Conservation (phyloP, 768 basidiomycete genomes). For the Holtermanniella nyarrowii region DNA sequence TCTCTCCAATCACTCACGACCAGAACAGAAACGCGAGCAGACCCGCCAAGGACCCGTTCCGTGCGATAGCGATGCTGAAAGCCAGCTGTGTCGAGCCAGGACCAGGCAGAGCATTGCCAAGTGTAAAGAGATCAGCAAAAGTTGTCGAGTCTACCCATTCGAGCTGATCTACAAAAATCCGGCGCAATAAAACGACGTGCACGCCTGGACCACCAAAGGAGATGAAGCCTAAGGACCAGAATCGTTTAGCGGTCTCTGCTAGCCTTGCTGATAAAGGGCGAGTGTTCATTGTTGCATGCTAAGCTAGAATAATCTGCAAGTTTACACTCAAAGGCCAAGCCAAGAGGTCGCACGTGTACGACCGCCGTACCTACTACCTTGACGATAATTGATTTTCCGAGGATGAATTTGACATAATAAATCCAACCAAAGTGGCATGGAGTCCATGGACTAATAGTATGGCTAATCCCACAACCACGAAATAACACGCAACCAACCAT, state of each 20-base stretch:
- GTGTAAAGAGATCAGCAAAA: constrained; percentile 46
- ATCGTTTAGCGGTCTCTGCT: too few species aligned
- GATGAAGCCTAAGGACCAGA: constrained; percentile 15
- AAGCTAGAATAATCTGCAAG: too few species aligned
- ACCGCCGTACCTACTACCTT: too few species aligned
- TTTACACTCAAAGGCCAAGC: too few species aligned
- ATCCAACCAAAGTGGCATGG: too few species aligned
- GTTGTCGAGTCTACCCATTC: constrained; percentile 34
- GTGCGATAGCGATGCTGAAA: constrained; percentile 46
- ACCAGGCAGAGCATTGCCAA: constrained; percentile 48
- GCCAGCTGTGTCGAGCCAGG: constrained; percentile 48
- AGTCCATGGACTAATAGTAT: too few species aligned
- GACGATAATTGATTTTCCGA: too few species aligned
- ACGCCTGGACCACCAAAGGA: constrained; percentile 49
- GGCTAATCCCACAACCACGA: constrained; percentile 9
- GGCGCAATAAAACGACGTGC: constrained; percentile 46
- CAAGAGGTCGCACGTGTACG: too few species aligned
- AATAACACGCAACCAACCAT: constrained; percentile 2
- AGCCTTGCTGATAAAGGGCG: too few species aligned
- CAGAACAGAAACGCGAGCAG: constrained; percentile 45
- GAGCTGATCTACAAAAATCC: constrained; percentile 34
- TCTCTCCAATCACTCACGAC: constrained; percentile 31
- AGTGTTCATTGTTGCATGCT: too few species aligned
- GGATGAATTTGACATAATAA: too few species aligned
- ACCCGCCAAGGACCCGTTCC: constrained; percentile 44